Conservation (phyloP, 345 rosid genomes). For the Ailanthus altissimus region DNA sequence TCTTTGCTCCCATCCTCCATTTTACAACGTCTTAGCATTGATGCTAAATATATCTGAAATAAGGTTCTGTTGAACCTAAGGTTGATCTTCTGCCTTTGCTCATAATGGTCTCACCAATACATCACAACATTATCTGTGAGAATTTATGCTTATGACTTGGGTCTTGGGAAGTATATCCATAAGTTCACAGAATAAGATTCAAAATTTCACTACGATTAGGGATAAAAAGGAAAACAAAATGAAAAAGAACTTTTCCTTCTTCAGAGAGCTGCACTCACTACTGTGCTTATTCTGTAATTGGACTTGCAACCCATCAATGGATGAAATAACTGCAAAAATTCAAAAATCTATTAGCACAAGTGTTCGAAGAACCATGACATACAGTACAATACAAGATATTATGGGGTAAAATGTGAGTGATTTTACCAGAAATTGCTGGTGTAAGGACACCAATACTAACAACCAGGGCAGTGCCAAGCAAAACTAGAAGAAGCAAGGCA, state of each 20-base stretch:
- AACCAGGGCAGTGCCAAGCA: slow-evolving; percentile 69
- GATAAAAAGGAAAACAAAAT: not conserved
- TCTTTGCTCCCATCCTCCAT: not conserved
- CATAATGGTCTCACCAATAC: not conserved
- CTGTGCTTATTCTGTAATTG: slow-evolving; percentile 47
- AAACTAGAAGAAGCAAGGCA: slow-evolving; percentile 66
- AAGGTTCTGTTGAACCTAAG: not conserved
- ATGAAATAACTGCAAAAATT: slow-evolving; percentile 68
- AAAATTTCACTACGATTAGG: slow-evolving; percentile 10
- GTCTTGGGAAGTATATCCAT: not conserved
- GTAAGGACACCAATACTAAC: slow-evolving; percentile 70
- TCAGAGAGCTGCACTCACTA: slow-evolving; percentile 50
- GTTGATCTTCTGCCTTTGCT: not conserved
- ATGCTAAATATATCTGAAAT: not conserved
- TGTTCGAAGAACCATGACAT: not conserved
- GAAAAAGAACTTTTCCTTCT: slow-evolving; percentile 2
- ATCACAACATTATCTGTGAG: not conserved
- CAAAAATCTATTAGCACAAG: slow-evolving; percentile 27
- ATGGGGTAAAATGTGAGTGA: slow-evolving; percentile 14
- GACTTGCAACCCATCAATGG: slow-evolving; percentile 70
- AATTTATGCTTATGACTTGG: not conserved
- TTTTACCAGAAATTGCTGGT: slow-evolving; percentile 82
- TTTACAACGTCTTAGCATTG: not conserved
- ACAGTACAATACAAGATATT: not conserved
- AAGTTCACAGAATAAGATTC: not conserved